phyloP scores from a whole-genome alignment of 2,329 filamentous ascomycete species.

The Fusarium solani-melongenae region DNA sequence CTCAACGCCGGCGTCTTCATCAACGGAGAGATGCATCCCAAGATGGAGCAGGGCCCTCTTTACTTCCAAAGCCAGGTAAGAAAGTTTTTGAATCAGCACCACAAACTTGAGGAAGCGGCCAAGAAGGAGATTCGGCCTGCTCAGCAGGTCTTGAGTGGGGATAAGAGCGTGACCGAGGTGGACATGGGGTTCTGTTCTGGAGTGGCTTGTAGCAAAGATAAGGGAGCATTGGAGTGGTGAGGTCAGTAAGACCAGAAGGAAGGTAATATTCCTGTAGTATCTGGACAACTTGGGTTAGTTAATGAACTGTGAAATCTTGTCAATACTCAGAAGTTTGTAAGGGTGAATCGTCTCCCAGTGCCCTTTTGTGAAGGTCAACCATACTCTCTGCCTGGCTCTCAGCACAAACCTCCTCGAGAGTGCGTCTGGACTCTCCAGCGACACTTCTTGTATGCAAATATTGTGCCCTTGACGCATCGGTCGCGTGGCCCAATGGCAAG shows the following conservation, averaged over 20 bases:
- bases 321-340: too few relatives aligned
- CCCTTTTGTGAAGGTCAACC: too few relatives aligned
- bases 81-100: not conserved
- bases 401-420: too few relatives aligned
- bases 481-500: slow-evolving; percentile 47
- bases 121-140: not conserved
- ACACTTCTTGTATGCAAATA: not conserved
- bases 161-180: not conserved
- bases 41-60: slow-evolving; percentile 5
- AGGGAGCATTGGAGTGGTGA: not conserved
- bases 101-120: not conserved
- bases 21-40: slow-evolving; percentile 13
- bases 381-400: too few relatives aligned
- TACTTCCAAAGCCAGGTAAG: not conserved
- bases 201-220: not conserved
- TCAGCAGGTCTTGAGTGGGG: not conserved
- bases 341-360: too few relatives aligned
- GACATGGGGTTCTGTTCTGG: not conserved
- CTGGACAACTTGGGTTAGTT: too few relatives aligned
- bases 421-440: not conserved
- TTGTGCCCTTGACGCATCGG: not conserved
- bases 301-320: too few relatives aligned
- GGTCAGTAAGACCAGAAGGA: too few relatives aligned
- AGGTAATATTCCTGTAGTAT: too few relatives aligned
- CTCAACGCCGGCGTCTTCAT: slow-evolving; percentile 13